Evolutionary conservation across 805 yeast species (phyloP).

Genomic region (Spathaspora hagerdaliae): DNA sequence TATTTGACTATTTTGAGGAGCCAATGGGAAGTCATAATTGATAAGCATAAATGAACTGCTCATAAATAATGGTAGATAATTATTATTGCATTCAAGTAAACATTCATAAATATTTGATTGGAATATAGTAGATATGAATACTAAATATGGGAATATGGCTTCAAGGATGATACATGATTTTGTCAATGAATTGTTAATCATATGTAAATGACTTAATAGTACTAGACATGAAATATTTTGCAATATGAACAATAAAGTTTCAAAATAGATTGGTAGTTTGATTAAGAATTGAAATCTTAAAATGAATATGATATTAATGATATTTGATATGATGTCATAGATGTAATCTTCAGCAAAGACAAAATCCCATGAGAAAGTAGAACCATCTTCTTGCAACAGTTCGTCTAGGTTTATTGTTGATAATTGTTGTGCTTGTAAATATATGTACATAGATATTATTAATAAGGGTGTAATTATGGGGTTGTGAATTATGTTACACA

Average conservation of each 20-base stretch:
- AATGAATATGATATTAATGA: constrained; percentile 26
- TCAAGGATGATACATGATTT: constrained; percentile 7
- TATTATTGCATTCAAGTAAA: constrained; percentile 26
- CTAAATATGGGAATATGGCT: constrained; percentile 10
- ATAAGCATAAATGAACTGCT: constrained; percentile 30
- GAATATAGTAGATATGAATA: constrained; percentile 6
- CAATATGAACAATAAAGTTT: constrained; percentile 16
- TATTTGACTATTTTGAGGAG: not conserved
- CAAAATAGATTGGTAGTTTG: constrained; percentile 11
- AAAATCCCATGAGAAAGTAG: constrained; percentile 1
- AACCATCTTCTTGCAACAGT: no score
- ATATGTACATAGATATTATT: constrained; percentile 4
- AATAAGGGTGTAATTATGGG: constrained; percentile 15
- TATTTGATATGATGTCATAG: constrained; percentile 20
- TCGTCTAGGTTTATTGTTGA: no score
- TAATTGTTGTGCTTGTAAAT: not conserved
- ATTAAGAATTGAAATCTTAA: constrained; percentile 17
- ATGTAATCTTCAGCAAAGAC: constrained; percentile 9
- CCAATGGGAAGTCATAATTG: constrained; percentile 13
- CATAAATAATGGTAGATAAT: constrained; percentile 31
- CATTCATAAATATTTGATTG: not conserved
- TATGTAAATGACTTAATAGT: not conserved
- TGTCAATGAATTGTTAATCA: not conserved
- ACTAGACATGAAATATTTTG: constrained; percentile 15
- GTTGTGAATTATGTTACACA: constrained; percentile 17